Evolutionary conservation across 2,329 filamentous ascomycete genomes (phyloP), one percentile per base, ranked within the genome.

Genomic region (Byssothecium circinans): DNA sequence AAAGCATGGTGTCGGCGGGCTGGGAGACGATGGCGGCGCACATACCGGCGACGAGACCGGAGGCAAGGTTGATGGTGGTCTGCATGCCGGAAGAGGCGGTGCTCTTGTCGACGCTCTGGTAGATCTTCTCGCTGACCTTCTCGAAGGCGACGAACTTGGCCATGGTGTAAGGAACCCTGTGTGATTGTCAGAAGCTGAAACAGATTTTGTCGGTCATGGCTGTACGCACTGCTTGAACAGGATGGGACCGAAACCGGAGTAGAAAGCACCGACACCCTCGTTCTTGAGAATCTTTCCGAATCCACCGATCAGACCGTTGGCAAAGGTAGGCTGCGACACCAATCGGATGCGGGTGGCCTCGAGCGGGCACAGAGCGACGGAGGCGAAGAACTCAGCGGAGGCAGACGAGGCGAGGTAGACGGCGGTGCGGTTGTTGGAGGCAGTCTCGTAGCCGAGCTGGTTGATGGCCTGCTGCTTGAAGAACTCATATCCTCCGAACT

Each of bases 81-180:
- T 92, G 88, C 65, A 81, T 78, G 67, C 80, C 80, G 66, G 81
- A 76, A 66, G 85, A 86, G 61, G 88, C 75, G 50, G 77, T 79
- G 68, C 80, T 76, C 82, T 91, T 92, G 81, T 89, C 86, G 70
- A 87, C 67, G 17, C 69, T 55, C 62, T 77, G 73, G 82, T 85
- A 92, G 78, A 88, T 74, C 61, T 80, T 67, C 79, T 94, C 89
- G 65, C 84, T 79, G 65, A 90, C 87, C 82, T 92, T 92, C 79
- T 95, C 89, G 83, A 84, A 94, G 67, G 91, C 89, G 75, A 92
- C 89, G 79, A 95, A 95, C 81, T 95, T 95, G 82, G 89, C 81
- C 87, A 94, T 91, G 75, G 89, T 95, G 81, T 95, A 95, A 58
- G 89, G 89, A 64, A 95, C 85, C 81, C 87, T 89, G 58, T 22